phyloP scores from a whole-genome alignment of 2,329 filamentous ascomycete genomes.

The Diaporthe capsici region DNA sequence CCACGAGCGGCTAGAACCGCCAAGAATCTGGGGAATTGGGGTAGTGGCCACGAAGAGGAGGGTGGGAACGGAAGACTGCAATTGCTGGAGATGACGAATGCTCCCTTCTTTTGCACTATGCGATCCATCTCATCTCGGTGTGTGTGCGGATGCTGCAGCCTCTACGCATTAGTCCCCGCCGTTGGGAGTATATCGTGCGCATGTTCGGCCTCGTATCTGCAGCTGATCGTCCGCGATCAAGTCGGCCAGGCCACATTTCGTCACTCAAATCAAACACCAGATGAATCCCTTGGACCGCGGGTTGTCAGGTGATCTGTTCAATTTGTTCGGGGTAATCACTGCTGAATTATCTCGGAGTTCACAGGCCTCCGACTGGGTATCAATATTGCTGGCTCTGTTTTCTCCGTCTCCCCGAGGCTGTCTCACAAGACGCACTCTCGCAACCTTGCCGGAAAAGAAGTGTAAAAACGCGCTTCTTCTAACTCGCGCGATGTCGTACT shows the following conservation, averaged over 20 bases:
- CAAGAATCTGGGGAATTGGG: conserved; percentile 33
- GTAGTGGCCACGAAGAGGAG: conserved; percentile 17
- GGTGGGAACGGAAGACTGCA: conserved; percentile 11
- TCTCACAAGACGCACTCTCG: background rate
- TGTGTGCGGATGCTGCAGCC: conserved; percentile 8
- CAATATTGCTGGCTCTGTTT: background rate
- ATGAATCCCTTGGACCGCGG: background rate
- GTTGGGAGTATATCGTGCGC: conserved; percentile 2
- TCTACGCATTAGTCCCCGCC: conserved; percentile 25
- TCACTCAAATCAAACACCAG: conserved; percentile 16
- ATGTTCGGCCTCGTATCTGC: conserved; percentile 13
- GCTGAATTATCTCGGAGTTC: background rate
- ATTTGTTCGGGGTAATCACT: background rate
- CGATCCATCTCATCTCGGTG: conserved; percentile 28
- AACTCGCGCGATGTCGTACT: background rate
- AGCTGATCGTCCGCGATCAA: conserved; percentile 3
- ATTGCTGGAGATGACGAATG: conserved; percentile 18
- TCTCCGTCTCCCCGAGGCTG: background rate
- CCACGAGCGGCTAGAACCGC: conserved; percentile 15
- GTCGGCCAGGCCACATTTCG: conserved; percentile 1
- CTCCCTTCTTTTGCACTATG: conserved; percentile 13
- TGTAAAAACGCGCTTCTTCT: background rate
- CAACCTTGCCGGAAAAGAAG: background rate
- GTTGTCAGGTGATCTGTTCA: background rate
- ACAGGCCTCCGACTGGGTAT: conserved; percentile 23